Evolutionary conservation across 176 grass and related monocot species (phyloP), one percentile per base, ranked within the genome.

Genomic region (Eremochloa ophiuroides): DNA sequence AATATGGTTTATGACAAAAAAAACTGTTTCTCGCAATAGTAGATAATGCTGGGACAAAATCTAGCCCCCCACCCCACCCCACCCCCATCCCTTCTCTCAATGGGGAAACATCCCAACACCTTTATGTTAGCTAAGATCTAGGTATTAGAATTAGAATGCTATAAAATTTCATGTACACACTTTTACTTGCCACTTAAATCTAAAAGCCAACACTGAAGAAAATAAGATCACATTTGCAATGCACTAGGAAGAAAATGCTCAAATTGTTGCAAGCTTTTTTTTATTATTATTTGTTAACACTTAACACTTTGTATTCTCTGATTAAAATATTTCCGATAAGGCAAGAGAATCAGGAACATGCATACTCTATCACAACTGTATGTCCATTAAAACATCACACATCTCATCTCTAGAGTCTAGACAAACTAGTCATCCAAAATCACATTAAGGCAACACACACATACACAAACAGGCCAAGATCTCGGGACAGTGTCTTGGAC

Each of bases 341-440:
- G 5, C 16, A 20, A 47, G 42, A 2, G 2, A 77, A 39, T 44
- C 22, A 66, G 43, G 4, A 75, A 28, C 39, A 15, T 65, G 14
- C 59, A 83, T 37, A 58, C 9, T 28, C n/a, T 88, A 41, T 29
- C 6, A 62, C 25, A 78, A 22, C 27, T 31, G 20, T 63, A 41
- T 51, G 18, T 50, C 55, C 29, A 61, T 51, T 48, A 63, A 17
- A 87, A 62, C 12, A 51, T 48, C 37, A 67, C 50, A 76, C 30
- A 68, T 3, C 31, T 38, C 75, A 75, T 74, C 7, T 66, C 28
- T 33, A 62, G 58, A 41, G 4, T 66, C 28, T 33, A 62, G 58
- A 41, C 17, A 69, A 43, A 78, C 26, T 82, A 23, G 12, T 38
- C 12, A 76, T 69, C 51, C 39, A 82, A 62, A 69, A 70, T 69